A percentile compares a stretch with the other conserved stretches of the same genome.
Evolutionary conservation across 768 basidiomycete genomes (phyloP).

Genomic region (Lentinula guzmanii): DNA sequence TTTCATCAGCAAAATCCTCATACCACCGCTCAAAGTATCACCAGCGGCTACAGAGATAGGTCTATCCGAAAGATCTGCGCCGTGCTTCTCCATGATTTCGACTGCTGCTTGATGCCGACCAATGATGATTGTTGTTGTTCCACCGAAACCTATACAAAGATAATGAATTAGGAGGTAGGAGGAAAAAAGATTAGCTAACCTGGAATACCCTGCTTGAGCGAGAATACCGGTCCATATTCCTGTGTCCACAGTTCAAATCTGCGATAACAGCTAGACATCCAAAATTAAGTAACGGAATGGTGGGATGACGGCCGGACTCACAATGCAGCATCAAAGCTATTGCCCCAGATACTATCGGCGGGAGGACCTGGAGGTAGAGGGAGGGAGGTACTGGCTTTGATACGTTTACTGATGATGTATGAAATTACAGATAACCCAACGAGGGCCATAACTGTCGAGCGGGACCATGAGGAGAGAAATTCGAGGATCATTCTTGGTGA

Average conservation of each 20-base stretch:
- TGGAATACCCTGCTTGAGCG: slow-evolving; percentile 41
- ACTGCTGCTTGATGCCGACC: slow-evolving; percentile 51
- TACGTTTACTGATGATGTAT: neutral
- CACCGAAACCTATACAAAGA: neutral
- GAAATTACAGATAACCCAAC: neutral
- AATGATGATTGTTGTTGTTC: slow-evolving; percentile 35
- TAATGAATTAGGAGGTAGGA: neutral
- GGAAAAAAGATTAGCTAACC: neutral
- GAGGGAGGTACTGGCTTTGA: slow-evolving; percentile 1
- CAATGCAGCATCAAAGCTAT: slow-evolving; percentile 30
- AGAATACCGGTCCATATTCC: slow-evolving; percentile 56
- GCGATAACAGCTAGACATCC: slow-evolving; percentile 32
- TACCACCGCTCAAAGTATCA: slow-evolving; percentile 52
- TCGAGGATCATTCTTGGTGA: neutral
- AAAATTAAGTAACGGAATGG: neutral
- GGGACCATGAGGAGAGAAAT: neutral
- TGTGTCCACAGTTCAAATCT: slow-evolving; percentile 56
- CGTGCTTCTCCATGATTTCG: slow-evolving; percentile 64
- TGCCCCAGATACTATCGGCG: slow-evolving; percentile 33
- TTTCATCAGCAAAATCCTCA: slow-evolving; percentile 49
- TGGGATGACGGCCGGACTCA: slow-evolving; percentile 15
- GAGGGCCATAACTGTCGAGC: neutral
- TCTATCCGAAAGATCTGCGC: slow-evolving; percentile 49
- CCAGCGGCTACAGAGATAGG: slow-evolving; percentile 53
- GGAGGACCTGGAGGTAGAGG: slow-evolving; percentile 41